Base-by-base conservation (phyloP, 75 land plant genomes). In the Sequoia sempervirens region DNA sequence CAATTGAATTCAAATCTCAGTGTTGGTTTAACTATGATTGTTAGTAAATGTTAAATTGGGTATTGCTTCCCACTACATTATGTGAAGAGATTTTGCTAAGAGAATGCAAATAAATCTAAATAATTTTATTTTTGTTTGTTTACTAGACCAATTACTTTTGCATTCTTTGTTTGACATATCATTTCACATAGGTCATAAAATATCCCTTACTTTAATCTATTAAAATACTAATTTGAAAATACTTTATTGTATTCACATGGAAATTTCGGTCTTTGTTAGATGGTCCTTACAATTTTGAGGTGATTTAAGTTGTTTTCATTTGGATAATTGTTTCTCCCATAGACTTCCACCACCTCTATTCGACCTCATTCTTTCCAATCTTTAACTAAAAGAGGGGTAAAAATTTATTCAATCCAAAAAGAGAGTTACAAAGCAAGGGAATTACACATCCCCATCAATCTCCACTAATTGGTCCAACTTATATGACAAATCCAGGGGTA, bases 231-330 rank as follows among this genome's bases (percentile, higher is more conserved):
- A 61, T 1, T 23, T 2, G 0, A 61, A 61, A 18, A 61, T 61
- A 23, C 2, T 20, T 61, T 23, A 61, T 53, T 0, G 26, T 4
- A 8, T 20, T 18, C 20, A 20, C 20, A 0, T 34, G 36, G 66
- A 61, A 61, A 61, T 61, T 18, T 18, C 2, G 80, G 52, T 23
- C 46, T 47, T 13, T 23, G 14, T 8, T 5, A 43, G 23, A 61
- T 32, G 34, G 52, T 36, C 83, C 91, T 89, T 87, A 92, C 95
- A 85, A 83, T 89, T 85, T 94, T 92, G n/a, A 94, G 78, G 84
- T 79, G 87, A 81, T 50, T 83, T 75, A 92, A 64, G 15, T 76
- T 80, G 32, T 34, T 0, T 34, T 0, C 36, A 34, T 34, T 0
- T 34, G 36, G 36, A 34, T 34, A 34, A 34, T 34, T 34, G 36